These are phyloP conservation scores for Pyrenula aspistea DNA, from an alignment of 495 filamentous ascomycete genomes.

Conservation along the genomic window DNA sequence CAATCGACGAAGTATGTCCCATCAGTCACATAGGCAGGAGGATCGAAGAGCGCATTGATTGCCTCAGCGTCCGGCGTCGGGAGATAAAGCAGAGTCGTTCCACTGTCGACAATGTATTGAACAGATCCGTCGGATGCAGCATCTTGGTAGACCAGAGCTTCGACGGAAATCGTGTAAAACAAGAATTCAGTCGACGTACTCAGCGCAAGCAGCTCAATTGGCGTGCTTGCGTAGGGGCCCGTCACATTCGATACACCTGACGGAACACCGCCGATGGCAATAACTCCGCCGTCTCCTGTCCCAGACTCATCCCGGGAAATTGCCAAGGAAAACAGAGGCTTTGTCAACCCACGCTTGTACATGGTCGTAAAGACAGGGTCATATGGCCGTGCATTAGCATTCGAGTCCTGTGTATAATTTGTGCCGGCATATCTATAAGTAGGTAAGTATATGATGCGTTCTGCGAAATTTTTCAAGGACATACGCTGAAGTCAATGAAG, in stretches of 20 bases:
- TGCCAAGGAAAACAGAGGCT: slow-evolving; percentile 40
- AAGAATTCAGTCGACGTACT: not conserved
- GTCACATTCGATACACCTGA: not conserved
- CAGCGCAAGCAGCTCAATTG: not conserved
- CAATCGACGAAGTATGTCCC: slow-evolving; percentile 52
- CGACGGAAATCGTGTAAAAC: not conserved
- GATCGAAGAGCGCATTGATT: slow-evolving; percentile 48
- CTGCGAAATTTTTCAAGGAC: not conserved
- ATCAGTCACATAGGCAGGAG: slow-evolving; percentile 30
- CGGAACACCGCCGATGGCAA: slow-evolving; percentile 3
- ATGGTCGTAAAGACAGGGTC: slow-evolving; percentile 46
- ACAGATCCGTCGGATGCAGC: slow-evolving; percentile 3
- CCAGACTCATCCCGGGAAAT: slow-evolving; percentile 12
- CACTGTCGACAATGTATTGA: slow-evolving; percentile 54
- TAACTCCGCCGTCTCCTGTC: slow-evolving; percentile 12
- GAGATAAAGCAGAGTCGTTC: slow-evolving; percentile 51
- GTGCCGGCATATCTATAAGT: slow-evolving; percentile 3
- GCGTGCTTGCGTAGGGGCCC: not conserved
- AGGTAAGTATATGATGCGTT: not conserved
- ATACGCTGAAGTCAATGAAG: slow-evolving; percentile 26
- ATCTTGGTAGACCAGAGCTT: not conserved
- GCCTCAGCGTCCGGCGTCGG: slow-evolving; percentile 41
- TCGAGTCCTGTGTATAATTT: slow-evolving; percentile 15
- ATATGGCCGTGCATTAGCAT: slow-evolving; percentile 27
- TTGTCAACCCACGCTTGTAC: slow-evolving; percentile 35